phyloP scores from a whole-genome alignment of 441 rosid genomes.

The Omphalea diandra region DNA sequence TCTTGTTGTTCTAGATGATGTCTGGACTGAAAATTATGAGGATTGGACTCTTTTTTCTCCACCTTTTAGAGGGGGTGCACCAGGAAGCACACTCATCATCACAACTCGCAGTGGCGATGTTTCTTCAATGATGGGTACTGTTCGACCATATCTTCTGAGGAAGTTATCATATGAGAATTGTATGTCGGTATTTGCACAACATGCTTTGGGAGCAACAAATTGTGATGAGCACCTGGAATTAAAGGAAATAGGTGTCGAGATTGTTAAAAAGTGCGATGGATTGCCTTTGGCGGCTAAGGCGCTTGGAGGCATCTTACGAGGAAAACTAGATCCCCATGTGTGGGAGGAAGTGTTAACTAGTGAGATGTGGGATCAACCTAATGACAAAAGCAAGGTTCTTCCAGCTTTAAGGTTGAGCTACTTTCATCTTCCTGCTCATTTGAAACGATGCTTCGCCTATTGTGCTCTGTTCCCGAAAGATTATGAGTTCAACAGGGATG shows the following conservation, averaged over 20 bases:
- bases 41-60: background rate
- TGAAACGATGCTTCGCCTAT: slow-evolving; percentile 14
- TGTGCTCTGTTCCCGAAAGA: slow-evolving; percentile 17
- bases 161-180: slow-evolving; percentile 5
- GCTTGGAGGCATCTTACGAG: background rate
- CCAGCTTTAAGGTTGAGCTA: slow-evolving; percentile 15
- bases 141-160: background rate
- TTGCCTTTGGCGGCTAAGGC: slow-evolving; percentile 22
- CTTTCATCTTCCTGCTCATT: slow-evolving; percentile 9
- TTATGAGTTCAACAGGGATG: background rate
- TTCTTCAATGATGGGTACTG: background rate
- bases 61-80: background rate
- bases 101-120: slow-evolving; percentile 11
- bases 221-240: background rate
- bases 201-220: slow-evolving; percentile 1
- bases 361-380: slow-evolving; percentile 11
- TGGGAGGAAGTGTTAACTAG: background rate
- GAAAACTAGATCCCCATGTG: background rate
- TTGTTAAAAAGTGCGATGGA: background rate
- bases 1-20: slow-evolving; percentile 21
- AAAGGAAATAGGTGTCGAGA: slow-evolving; percentile 16
- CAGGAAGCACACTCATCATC: slow-evolving; percentile 15
- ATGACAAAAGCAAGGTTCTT: background rate
- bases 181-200: slow-evolving; percentile 4
- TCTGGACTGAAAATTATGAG: slow-evolving; percentile 15